Evolutionary conservation across 495 filamentous ascomycete species (phyloP), one percentile per base, ranked within the genome.

Genomic region (Penicillium nucicola): DNA sequence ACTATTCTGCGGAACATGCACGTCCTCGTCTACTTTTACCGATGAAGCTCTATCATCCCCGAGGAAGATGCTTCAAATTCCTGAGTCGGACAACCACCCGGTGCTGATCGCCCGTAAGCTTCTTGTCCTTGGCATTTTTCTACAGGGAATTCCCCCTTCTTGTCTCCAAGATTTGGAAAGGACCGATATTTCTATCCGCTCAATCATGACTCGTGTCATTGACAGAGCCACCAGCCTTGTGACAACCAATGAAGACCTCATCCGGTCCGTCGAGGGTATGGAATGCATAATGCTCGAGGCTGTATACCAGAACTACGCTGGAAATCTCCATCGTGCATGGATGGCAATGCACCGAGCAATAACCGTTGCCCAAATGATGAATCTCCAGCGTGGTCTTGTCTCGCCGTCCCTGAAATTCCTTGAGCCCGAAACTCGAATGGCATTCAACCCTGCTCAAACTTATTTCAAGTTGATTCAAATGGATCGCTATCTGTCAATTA

Each of bases 221-320:
- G 63, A 75, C 0, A 65, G 56, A 9, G 74, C 70, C 14, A 67
- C 50, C 23, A 62, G 50, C 13, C 53, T 74, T 5, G 70, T 79
- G 3, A 75, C 65, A 1, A 64, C 59, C 20, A 69, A 75, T 39
- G 75, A 78, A 23, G 69, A 74, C 10, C 61, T 78, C n/a, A 42
- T 68, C 40, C 57, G 63, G 35, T 70, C 54, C 2, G 28, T 79
- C 30, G 75, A 81, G 45, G 71, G 70, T 10, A 37, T 79, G 1
- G 70, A 75, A 39, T 78, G 72, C 48, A 56, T 79, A 44, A 68
- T 78, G 44, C 46, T 76, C 6, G 75, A 79, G 53, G 54, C 53
- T 17, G 42, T 71, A 38, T 79, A 70, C 53, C 68, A 77, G 12
- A 57, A 53, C 22, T 70, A 76, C 46, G 40, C 36, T 12, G 77